Percentiles rank a stretch among this genome's conserved stretches.
phyloP scores from a whole-genome alignment of 2,329 filamentous ascomycete genomes.

The Phyllosticta citribraziliensis region DNA sequence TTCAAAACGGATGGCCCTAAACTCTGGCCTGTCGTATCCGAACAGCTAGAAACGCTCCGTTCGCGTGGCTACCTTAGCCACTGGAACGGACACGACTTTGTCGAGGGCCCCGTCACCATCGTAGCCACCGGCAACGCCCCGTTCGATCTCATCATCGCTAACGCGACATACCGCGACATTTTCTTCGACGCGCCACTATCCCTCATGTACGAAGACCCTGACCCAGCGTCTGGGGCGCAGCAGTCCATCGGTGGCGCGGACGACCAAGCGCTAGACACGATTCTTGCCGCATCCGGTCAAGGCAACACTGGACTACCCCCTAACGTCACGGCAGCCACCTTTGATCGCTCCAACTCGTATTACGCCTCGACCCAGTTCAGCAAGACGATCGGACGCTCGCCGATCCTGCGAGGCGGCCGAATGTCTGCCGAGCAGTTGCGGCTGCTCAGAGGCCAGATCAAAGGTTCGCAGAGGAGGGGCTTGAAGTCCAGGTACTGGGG shows the following conservation, averaged over 20 bases:
- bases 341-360: conserved; percentile 56
- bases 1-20: conserved; percentile 33
- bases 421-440: conserved; percentile 38
- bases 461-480: conserved; percentile 40
- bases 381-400: conserved; percentile 30
- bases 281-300: conserved; percentile 26
- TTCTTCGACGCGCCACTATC: conserved; percentile 45
- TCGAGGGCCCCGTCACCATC: conserved; percentile 39
- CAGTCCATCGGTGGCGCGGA: neutral
- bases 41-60: conserved; percentile 39
- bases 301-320: conserved; percentile 34
- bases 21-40: conserved; percentile 27
- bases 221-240: neutral
- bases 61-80: conserved; percentile 41
- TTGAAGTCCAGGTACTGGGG: conserved; percentile 50
- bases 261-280: neutral
- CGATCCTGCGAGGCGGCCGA: conserved; percentile 33
- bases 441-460: conserved; percentile 42
- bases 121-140: conserved; percentile 46
- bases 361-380: conserved; percentile 55
- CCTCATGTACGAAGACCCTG: conserved; percentile 23
- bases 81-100: conserved; percentile 36
- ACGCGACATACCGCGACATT: conserved; percentile 42
- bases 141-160: conserved; percentile 37
- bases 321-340: conserved; percentile 28